These are phyloP conservation scores for Lactifluus volemus DNA, from an alignment of 768 basidiomycete species.

Conservation along the genomic window DNA sequence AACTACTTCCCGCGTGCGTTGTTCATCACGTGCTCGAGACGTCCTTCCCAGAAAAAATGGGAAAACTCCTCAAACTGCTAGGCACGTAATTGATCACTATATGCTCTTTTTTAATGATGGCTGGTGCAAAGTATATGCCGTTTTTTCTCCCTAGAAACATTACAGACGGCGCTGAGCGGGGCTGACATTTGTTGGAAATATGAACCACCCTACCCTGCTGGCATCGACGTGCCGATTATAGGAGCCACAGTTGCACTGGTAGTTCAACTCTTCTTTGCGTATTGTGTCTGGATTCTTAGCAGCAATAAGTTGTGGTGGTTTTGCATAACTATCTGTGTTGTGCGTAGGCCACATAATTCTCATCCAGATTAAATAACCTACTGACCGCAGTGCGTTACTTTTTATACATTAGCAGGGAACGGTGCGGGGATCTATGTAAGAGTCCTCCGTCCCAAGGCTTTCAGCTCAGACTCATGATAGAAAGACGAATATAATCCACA, in stretches of 20 bases:
- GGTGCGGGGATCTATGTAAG: neutral
- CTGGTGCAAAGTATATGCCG: neutral
- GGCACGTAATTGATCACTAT: neutral
- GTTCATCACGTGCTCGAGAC: neutral
- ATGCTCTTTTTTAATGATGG: neutral
- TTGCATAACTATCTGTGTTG: neutral
- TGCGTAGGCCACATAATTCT: neutral
- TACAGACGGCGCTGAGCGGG: conserved; percentile 1
- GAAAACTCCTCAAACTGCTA: neutral
- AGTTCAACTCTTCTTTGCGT: conserved; percentile 5
- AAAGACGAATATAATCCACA: neutral
- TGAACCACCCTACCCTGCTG: neutral
- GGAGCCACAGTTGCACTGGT: neutral
- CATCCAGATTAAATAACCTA: neutral
- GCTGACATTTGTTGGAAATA: conserved; percentile 3
- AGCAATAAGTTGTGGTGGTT: neutral
- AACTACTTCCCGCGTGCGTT: no score
- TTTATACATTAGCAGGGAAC: neutral
- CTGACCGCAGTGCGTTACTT: neutral
- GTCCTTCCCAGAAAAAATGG: neutral
- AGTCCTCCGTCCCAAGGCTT: neutral
- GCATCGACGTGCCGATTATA: conserved; percentile 3
- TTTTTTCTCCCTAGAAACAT: neutral
- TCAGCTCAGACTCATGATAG: neutral
- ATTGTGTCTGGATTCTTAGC: conserved; percentile 10